A percentile compares a stretch with the other conserved stretches of the same genome.
Evolutionary conservation across 2,329 filamentous ascomycete species (phyloP).

Genomic region (Taxawa tesnikishii): DNA sequence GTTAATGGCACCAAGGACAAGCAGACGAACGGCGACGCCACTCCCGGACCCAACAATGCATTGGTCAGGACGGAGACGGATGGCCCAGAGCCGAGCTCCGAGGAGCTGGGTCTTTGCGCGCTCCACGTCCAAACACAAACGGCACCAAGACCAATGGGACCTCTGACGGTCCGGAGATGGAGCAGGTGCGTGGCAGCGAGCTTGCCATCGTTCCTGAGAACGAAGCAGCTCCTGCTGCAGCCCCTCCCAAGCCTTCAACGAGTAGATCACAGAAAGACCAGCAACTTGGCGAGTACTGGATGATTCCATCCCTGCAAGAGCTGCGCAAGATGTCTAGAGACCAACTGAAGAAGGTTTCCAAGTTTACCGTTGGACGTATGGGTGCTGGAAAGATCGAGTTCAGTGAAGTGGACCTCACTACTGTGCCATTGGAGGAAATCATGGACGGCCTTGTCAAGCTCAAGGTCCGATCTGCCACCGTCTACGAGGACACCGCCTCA

Average conservation of each 20-base stretch:
- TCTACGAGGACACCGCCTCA: constrained; percentile 62
- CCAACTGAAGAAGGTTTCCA: constrained; percentile 60
- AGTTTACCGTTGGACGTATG: constrained; percentile 72
- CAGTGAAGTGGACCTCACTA: constrained; percentile 70
- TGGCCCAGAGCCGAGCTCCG: constrained; percentile 38
- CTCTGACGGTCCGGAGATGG: constrained; percentile 48
- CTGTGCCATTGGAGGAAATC: constrained; percentile 68
- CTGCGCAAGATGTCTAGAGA: constrained; percentile 68
- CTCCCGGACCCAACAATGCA: constrained; percentile 33
- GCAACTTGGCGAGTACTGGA: constrained; percentile 73
- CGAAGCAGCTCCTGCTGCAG: constrained; percentile 22
- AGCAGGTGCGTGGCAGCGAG: constrained; percentile 57
- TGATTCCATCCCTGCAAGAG: constrained; percentile 61
- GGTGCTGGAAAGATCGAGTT: constrained; percentile 76
- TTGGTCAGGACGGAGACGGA: constrained; percentile 36
- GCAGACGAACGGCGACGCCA: constrained; percentile 14
- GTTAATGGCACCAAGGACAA: constrained; percentile 31
- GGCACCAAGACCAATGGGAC: constrained; percentile 23
- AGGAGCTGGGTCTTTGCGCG: constrained; percentile 49
- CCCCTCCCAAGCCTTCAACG: constrained; percentile 4
- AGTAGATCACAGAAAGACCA: constrained; percentile 26
- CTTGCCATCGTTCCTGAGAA: constrained; percentile 71
- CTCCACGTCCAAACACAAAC: constrained; percentile 22
- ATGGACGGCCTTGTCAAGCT: constrained; percentile 66
- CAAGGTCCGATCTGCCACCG: constrained; percentile 67